Percentiles rank a stretch among this genome's conserved stretches.
Evolutionary conservation across 2,329 filamentous ascomycete species (phyloP).

Genomic region (Cercospora brassicicola): DNA sequence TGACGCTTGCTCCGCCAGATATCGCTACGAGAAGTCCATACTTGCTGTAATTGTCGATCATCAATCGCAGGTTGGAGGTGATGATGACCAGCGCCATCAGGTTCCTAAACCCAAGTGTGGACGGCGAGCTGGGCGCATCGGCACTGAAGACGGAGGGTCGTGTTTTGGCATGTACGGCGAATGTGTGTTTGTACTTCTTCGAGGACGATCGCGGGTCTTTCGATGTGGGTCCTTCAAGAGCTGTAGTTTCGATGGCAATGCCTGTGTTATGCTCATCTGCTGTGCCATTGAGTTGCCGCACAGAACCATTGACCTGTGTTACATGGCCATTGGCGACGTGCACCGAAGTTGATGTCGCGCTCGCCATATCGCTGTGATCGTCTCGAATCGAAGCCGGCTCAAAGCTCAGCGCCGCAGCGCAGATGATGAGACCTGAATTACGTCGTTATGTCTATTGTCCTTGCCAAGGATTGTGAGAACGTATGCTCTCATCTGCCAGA

Average conservation of each 20-base stretch:
- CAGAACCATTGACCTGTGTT: conserved; percentile 7
- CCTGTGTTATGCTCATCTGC: neutral
- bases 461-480: neutral
- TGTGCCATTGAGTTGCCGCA: neutral
- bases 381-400: neutral
- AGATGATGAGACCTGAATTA: neutral
- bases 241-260: neutral
- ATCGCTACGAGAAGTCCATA: conserved; percentile 95
- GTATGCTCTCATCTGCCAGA: neutral
- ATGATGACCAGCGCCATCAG: conserved; percentile 93
- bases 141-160: conserved; percentile 82
- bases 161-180: conserved; percentile 73
- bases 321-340: conserved; percentile 5
- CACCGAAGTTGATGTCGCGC: conserved; percentile 7
- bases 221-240: neutral
- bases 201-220: conserved; percentile 19
- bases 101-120: conserved; percentile 91
- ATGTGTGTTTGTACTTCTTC: conserved; percentile 86
- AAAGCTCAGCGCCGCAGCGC: neutral
- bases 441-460: neutral
- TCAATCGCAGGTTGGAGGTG: conserved; percentile 86
- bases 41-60: conserved; percentile 97
- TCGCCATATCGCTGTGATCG: neutral
- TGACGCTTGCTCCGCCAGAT: conserved; percentile 55
- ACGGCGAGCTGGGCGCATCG: conserved; percentile 71